A percentile compares a stretch with the other conserved stretches of the same genome.
Conservation (phyloP, 2,329 filamentous ascomycete species). For the Pezicula carpinea region DNA sequence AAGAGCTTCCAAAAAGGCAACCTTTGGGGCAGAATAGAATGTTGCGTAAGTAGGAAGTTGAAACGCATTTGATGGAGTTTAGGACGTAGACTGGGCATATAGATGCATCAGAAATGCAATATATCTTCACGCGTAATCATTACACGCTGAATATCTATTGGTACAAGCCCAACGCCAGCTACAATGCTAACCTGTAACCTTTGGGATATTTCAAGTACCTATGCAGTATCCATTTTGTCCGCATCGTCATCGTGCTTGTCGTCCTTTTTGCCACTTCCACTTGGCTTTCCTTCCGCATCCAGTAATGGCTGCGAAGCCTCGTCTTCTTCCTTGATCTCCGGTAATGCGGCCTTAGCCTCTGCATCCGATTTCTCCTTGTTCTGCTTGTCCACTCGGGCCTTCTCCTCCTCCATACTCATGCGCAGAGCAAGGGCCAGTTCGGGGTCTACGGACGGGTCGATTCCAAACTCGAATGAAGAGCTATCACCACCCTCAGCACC, state of each 20-base stretch:
- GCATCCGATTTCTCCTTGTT: conserved; percentile 69
- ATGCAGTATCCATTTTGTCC: conserved; percentile 92
- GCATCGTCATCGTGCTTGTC: conserved; percentile 49
- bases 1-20: too few relatives aligned
- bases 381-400: conserved; percentile 84
- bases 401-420: conserved; percentile 98
- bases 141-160: conserved; percentile 22
- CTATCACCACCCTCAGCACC: conserved; percentile 49
- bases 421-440: conserved; percentile 90
- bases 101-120: too few relatives aligned
- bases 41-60: conserved; percentile 7
- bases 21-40: background rate
- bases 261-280: conserved; percentile 49
- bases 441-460: conserved; percentile 87
- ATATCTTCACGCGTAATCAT: too few relatives aligned
- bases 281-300: conserved; percentile 59
- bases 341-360: conserved; percentile 70
- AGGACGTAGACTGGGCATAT: too few relatives aligned
- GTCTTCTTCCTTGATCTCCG: conserved; percentile 76
- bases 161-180: conserved; percentile 30
- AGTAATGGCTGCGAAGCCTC: conserved; percentile 62
- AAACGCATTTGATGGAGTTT: conserved; percentile 9
- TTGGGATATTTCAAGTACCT: conserved; percentile 21
- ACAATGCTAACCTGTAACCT: conserved; percentile 22
- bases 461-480: conserved; percentile 75